phyloP scores from a whole-genome alignment of 345 rosid species.

The Lepidium didymum region DNA sequence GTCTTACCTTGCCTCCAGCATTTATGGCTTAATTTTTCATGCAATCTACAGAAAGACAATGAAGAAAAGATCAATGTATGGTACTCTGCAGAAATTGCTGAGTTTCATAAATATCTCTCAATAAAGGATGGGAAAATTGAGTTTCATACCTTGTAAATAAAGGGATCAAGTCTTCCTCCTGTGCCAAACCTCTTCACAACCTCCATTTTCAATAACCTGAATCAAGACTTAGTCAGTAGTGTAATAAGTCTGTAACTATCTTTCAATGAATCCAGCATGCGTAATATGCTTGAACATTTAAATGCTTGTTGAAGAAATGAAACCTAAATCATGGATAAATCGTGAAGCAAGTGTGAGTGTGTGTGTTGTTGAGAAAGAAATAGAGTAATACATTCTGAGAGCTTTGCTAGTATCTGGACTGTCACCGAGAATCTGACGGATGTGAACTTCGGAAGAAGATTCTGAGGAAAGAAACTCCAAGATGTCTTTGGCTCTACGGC shows the following conservation, averaged over 20 bases:
- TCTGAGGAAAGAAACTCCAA: slow-evolving; percentile 61
- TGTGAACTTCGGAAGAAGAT: slow-evolving; percentile 57
- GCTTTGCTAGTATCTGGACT: slow-evolving; percentile 99
- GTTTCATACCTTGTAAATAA: slow-evolving; percentile 61
- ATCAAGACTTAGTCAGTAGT: background rate
- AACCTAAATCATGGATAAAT: background rate
- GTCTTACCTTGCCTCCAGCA: slow-evolving; percentile 16
- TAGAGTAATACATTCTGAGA: slow-evolving; percentile 57
- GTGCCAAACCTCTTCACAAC: slow-evolving; percentile 64
- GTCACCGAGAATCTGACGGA: slow-evolving; percentile 73
- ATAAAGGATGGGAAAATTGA: background rate
- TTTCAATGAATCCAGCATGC: background rate
- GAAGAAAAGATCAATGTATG: background rate
- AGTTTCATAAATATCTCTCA: background rate
- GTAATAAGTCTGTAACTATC: too few species aligned
- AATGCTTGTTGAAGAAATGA: background rate
- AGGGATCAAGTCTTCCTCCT: slow-evolving; percentile 79
- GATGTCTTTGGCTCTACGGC: slow-evolving; percentile 65
- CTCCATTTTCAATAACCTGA: slow-evolving; percentile 56
- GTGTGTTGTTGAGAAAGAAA: background rate
- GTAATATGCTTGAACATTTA: background rate
- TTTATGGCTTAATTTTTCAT: slow-evolving; percentile 1
- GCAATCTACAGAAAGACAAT: slow-evolving; percentile 14
- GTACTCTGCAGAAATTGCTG: background rate
- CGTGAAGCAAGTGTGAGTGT: background rate